Conservation (phyloP, 1,284 basidiomycete species). For the Gomphus sp. region DNA sequence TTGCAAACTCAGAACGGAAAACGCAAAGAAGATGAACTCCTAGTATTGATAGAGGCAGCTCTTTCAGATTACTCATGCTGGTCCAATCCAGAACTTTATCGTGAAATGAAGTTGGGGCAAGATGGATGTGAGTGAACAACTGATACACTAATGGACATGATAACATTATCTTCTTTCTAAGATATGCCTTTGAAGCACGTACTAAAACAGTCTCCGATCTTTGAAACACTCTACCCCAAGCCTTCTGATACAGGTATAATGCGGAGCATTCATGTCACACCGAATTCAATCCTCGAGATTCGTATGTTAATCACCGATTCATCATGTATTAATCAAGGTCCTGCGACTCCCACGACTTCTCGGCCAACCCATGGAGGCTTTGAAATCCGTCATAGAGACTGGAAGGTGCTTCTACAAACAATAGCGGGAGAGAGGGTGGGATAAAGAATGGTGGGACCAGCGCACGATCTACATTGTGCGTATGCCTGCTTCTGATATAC, state of each 20-base stretch:
- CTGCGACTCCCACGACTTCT: conserved; percentile 19
- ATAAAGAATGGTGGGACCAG: conserved; percentile 47
- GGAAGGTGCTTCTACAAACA: conserved; percentile 21
- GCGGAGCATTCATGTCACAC: conserved; percentile 32
- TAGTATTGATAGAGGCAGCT: conserved; percentile 2
- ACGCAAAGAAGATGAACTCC: conserved; percentile 1
- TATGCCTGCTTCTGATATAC: conserved; percentile 1
- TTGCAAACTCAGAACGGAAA: neutral
- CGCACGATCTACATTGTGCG: conserved; percentile 58
- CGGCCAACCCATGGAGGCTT: conserved; percentile 34
- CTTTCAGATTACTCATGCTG: conserved; percentile 8
- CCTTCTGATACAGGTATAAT: conserved; percentile 41
- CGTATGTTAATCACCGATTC: conserved; percentile 44
- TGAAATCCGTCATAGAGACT: conserved; percentile 48
- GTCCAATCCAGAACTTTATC: neutral
- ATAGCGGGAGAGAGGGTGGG: conserved; percentile 23
- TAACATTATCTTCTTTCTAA: neutral
- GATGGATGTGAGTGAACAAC: conserved; percentile 15
- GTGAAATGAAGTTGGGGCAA: neutral
- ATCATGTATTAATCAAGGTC: too few species aligned
- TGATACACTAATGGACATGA: neutral
- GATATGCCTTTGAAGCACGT: conserved; percentile 22
- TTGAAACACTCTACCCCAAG: conserved; percentile 17
- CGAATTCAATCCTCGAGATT: conserved; percentile 40
- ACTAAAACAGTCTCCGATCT: conserved; percentile 29